These are phyloP conservation scores for Phialophora chinensis DNA, from an alignment of 2,329 filamentous ascomycete genomes.

Conservation along the genomic window DNA sequence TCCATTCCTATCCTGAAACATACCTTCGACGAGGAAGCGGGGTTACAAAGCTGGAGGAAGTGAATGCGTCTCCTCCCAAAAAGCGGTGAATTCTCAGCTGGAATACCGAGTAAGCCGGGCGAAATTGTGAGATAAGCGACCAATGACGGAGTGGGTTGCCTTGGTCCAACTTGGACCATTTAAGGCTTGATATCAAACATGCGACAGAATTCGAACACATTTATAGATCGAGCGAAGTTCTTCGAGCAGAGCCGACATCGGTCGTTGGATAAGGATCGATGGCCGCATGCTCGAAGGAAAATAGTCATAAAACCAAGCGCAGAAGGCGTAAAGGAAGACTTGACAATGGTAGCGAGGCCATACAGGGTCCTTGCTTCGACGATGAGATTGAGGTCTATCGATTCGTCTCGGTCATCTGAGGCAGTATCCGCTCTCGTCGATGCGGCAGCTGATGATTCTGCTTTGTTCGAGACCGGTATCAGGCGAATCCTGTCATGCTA, in stretches of 20 bases:
- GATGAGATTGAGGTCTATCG: constrained; percentile 39
- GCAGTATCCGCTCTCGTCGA: constrained; percentile 30
- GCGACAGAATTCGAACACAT: not conserved
- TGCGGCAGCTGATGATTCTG: constrained; percentile 28
- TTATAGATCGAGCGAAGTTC: not conserved
- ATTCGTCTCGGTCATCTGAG: constrained; percentile 27
- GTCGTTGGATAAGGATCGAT: constrained; percentile 3
- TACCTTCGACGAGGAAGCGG: not conserved
- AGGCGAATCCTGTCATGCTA: constrained; percentile 23
- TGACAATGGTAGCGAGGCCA: constrained; percentile 4
- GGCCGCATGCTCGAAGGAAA: constrained; percentile 6
- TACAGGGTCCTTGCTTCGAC: constrained; percentile 22
- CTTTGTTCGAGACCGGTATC: constrained; percentile 24
- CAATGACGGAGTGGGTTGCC: not conserved
- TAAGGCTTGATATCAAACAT: constrained; percentile 7
- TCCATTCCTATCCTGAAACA: constrained; percentile 1
- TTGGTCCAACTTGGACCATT: not conserved
- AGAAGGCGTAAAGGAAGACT: constrained; percentile 12
- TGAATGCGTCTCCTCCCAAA: constrained; percentile 8
- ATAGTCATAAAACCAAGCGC: constrained; percentile 10
- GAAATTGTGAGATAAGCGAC: constrained; percentile 6
- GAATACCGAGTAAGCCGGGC: constrained; percentile 1
- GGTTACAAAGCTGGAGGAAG: constrained; percentile 6
- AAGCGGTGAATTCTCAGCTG: constrained; percentile 19
- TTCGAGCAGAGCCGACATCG: constrained; percentile 8